Evolutionary conservation across 129 eudicot species (phyloP), one percentile per base, ranked within the genome.

Genomic region (Gnaphalium uliginosum): DNA sequence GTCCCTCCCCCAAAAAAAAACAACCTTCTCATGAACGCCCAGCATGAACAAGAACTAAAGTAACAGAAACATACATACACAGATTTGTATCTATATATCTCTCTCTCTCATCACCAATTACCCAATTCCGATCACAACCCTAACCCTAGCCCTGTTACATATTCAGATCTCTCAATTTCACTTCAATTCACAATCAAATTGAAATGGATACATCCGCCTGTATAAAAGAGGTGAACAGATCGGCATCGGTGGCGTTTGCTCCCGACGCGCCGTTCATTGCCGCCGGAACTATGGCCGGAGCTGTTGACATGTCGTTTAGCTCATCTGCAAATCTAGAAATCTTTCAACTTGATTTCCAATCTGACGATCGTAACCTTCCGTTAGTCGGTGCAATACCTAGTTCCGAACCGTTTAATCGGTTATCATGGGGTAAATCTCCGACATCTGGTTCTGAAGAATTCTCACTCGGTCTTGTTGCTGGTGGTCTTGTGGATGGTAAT

Each of bases 271-370:
- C 94, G 8, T 91, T 80, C 81, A 50, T 95, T 67, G 99, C 99
- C 37, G 92, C 97, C 56, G 99, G 99, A 17, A 95, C 99, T 53
- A 89, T 89, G 99, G 99, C 99, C 0, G 99, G 99, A 41, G 97
- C 97, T 73, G 97, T 95, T 54, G 99, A 95, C 76, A 86, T 89
- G 83, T 90, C 95, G 32, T 95, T 95, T 77, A 95, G 99, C 73
- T 89, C 99, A 2, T 85, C 97, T 6, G 97, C 99, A 15, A 84
- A 89, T 79, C 92, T 95, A 56, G 99, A 95, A 69, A 91, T 95
- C 53, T 95, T 89, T 76, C 83, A 91, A 83, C 90, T 95, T 17
- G 96, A 95, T 79, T 95, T 95, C 82, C 86, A 79, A 73, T 89
- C 96, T 0, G 97, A 95, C 66, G 97, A 91, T 85, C 89, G 82